Conservation (phyloP, 164 flowering plant species). For the Aristolochia fimbriata region DNA sequence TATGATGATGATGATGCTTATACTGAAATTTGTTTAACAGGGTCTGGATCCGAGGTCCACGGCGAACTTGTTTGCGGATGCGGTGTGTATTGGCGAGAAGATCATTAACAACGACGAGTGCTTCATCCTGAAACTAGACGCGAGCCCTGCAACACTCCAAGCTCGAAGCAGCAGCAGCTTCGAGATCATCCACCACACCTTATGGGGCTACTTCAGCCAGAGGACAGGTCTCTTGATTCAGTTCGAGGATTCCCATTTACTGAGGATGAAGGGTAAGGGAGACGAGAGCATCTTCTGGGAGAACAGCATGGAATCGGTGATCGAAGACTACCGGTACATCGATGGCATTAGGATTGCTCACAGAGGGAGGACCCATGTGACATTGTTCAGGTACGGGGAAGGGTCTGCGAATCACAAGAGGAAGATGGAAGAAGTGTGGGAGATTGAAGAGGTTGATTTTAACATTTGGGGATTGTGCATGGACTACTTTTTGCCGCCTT, state of each 20-base stretch:
- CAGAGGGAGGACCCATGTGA: slow-evolving; percentile 48
- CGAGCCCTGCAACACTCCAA: slow-evolving; percentile 29
- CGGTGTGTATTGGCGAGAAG: slow-evolving; percentile 72
- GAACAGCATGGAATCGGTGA: slow-evolving; percentile 54
- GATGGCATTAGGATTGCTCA: slow-evolving; percentile 79
- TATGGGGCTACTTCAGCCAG: slow-evolving; percentile 94
- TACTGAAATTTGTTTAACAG: slow-evolving; percentile 16
- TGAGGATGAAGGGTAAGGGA: slow-evolving; percentile 50
- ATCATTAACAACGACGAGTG: slow-evolving; percentile 56
- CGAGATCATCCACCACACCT: slow-evolving; percentile 58
- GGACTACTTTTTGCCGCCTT: slow-evolving; percentile 60
- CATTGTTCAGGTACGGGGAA: slow-evolving; percentile 55
- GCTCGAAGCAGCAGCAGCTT: slow-evolving; percentile 50
- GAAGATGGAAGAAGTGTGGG: slow-evolving; percentile 65
- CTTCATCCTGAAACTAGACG: slow-evolving; percentile 66
- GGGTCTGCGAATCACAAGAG: slow-evolving; percentile 37
- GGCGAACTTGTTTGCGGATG: slow-evolving; percentile 63
- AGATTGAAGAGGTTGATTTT: slow-evolving; percentile 67
- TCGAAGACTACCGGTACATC: slow-evolving; percentile 56
- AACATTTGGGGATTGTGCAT: slow-evolving; percentile 52
- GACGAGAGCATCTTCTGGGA: slow-evolving; percentile 66
- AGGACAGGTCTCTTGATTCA: slow-evolving; percentile 65
- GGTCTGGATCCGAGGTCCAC: slow-evolving; percentile 80
- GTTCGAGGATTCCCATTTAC: slow-evolving; percentile 70
- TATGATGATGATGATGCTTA: neutral